These are phyloP conservation scores for Auricularia cornea DNA, from an alignment of 768 basidiomycete species.

Conservation along the genomic window DNA sequence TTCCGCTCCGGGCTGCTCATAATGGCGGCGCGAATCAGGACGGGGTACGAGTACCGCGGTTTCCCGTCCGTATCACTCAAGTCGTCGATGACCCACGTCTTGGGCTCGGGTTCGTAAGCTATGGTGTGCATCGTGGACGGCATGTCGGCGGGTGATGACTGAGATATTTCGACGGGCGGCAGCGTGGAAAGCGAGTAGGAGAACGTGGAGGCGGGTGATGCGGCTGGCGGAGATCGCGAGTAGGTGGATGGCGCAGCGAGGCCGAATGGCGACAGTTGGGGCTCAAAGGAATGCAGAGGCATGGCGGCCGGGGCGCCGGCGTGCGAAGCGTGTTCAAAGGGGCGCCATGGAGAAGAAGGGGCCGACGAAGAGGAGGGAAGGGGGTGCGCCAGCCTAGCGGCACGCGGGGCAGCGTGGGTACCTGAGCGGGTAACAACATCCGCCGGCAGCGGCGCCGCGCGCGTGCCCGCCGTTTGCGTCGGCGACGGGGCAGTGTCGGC, in stretches of 20 bases:
- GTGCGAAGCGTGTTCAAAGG: background rate
- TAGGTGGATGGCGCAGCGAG: background rate
- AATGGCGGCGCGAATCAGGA: background rate
- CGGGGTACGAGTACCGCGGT: background rate
- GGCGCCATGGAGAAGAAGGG: background rate
- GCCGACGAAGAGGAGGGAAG: background rate
- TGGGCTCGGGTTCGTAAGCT: background rate
- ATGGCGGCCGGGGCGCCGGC: background rate
- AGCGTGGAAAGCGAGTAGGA: background rate
- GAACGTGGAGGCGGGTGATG: background rate
- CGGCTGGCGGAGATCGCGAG: background rate
- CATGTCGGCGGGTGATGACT: background rate
- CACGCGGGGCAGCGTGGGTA: background rate
- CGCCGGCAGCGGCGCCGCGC: background rate
- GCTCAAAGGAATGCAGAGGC: background rate
- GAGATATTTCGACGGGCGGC: background rate
- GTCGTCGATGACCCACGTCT: background rate
- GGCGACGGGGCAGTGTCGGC: background rate
- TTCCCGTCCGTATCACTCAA: background rate
- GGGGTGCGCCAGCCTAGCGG: background rate
- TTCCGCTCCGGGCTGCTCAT: background rate
- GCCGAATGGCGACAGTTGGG: background rate
- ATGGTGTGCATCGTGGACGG: background rate
- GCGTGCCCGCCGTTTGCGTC: background rate
- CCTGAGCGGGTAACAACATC: background rate